Evolutionary conservation across 2,329 filamentous ascomycete genomes (phyloP), one percentile per base, ranked within the genome.

Genomic region (Trichoderma atrobrunneum): DNA sequence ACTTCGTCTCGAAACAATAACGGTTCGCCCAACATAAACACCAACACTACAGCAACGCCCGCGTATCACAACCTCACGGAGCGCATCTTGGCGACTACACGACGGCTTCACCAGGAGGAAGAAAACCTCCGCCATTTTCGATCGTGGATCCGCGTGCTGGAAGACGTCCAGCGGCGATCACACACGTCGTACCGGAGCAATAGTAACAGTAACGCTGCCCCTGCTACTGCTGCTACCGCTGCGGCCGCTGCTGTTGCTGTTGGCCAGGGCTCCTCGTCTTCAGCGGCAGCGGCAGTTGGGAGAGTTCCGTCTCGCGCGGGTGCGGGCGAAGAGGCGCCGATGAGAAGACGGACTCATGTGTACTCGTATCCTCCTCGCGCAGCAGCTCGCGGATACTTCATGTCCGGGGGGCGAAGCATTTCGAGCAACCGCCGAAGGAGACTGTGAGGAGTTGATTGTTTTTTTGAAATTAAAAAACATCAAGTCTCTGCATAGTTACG

Each of bases 371-470:
- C 64, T 11, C 56, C 57, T 36, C 34, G 34, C 34, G 34, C 34
- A 26, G 57, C 26, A 36, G 56, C 18, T 16, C 18, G 57, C 0
- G 21, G 28, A 4, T 43, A 57, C 3, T 60, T 71, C 51, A 71
- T 71, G 61, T 71, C 69, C 24, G 69, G 69, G 36, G 69, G 60
- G 7, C 59, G 69, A 57, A 71, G 61, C 28, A 36, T 65, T n/a
- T 71, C 69, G 26, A 48, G 18, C 18, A 59, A 34, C 16, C 24
- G 59, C 28, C 48, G 69, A 11, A 51, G 69, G 54, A 71, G 69
- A 16, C 14, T 64, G 61, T 36, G 59, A 36, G 64, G 61, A 65
- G 26, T 21, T 21, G 10, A n/a, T 21, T 48, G 18, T 8, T 43
- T 43, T 8, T 1, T 43, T 43, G 16, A 43, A 43, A n/a, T n/a